Base-by-base conservation (phyloP, 768 basidiomycete species). In the Suillus paluster region DNA sequence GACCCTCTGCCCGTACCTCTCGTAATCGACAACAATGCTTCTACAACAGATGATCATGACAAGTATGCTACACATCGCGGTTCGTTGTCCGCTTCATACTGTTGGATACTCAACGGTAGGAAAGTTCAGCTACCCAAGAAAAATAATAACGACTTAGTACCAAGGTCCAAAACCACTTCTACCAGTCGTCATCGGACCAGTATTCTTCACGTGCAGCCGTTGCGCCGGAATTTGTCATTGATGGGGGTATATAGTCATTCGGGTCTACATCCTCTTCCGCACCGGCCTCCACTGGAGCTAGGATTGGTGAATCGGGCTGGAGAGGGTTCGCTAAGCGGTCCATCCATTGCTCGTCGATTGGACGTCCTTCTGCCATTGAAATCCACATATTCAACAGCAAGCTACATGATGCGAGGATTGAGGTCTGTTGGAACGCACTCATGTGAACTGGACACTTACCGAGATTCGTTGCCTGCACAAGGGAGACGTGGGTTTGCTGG, bases 401-500 rank as follows among this genome's bases (percentile, higher is more conserved):
- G 27, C 83, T 84, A 59, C 42, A 39, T 55, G 53, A 6, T 57
- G 56, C 54, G 48, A 27, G 55, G 46, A 58, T 14, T 30, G 45
- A 17, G 34, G 62, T 27, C 17, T 58, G 25, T 4, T 34, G 39
- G 19, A 36, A 27, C 48, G 21, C 9, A 21, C 10, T 15, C 1
- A 19, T 17, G 19, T 1, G 49, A 33, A 19, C 11, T 11, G 65
- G 17, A 36, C 10, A 70, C 83, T 69, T 65, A 84, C 84, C 75
- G 74, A 38, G 82, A 81, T 66, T 85, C 84, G 55, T 84, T 83
- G 0, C 83, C 84, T 10, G 83, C 83, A 69, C 83, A 84, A 65
- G 78, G 78, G 10, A 73, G 75, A 25, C 70, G 60, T n/a, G 68
- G 72, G 36, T 77, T 71, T 0, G 72, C 68, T 21, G 73, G 66